A percentile compares a stretch with the other conserved stretches of the same genome.
phyloP scores from a whole-genome alignment of 2,329 filamentous ascomycete species.

The Clonostachys solani region DNA sequence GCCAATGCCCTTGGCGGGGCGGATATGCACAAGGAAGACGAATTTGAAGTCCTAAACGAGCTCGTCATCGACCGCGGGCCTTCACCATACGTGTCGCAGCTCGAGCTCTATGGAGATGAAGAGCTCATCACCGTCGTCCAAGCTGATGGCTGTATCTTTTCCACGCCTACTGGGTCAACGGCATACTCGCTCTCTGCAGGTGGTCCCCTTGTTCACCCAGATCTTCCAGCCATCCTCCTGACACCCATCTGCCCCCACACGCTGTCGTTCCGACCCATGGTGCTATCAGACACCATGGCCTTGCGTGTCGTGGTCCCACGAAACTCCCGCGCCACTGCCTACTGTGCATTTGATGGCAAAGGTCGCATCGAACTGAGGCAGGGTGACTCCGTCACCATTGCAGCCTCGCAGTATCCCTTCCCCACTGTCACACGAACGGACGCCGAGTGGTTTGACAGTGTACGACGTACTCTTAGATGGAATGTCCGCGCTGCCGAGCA shows the following conservation, averaged over 20 bases:
- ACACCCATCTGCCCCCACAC: conserved; percentile 98
- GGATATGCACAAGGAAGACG: conserved; percentile 80
- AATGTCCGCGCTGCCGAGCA: conserved; percentile 90
- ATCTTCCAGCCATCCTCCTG: conserved; percentile 92
- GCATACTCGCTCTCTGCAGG: conserved; percentile 96
- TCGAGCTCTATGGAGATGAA: conserved; percentile 94
- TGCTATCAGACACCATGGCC: conserved; percentile 90
- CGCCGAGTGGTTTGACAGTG: conserved; percentile 95
- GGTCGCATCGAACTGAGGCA: conserved; percentile 88
- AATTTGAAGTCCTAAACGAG: conserved; percentile 97
- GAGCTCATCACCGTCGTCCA: conserved; percentile 93
- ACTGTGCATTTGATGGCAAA: conserved; percentile 97
- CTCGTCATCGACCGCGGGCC: conserved; percentile 97
- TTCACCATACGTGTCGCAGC: conserved; percentile 92
- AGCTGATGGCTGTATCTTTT: conserved; percentile 96
- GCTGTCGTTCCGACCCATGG: conserved; percentile 95
- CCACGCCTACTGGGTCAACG: conserved; percentile 89
- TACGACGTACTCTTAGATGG: conserved; percentile 89
- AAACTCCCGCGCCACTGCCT: conserved; percentile 85
- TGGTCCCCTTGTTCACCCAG: conserved; percentile 91
- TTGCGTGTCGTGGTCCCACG: conserved; percentile 83
- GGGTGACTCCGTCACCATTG: conserved; percentile 94
- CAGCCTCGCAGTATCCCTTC: conserved; percentile 94
- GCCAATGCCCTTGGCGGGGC: conserved; percentile 50
- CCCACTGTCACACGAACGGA: conserved; percentile 88